Evolutionary conservation across 805 yeast genomes (phyloP).

Genomic region (Suhomyces pyralidae): DNA sequence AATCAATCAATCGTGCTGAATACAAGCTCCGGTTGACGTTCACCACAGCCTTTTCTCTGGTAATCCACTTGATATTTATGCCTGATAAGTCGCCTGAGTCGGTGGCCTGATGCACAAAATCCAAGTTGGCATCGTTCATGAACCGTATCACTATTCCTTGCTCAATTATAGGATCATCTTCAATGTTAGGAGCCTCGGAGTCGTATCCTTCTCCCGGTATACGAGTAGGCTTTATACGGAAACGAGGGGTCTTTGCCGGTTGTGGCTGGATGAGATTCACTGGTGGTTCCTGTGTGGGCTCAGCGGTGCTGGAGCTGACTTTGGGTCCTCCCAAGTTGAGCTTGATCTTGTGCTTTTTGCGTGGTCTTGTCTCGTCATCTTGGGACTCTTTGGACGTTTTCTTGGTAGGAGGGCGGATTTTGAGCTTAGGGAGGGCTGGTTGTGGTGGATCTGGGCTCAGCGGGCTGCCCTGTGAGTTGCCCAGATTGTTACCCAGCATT

Average conservation of each 20-base stretch:
- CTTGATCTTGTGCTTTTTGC: conserved; percentile 22
- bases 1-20: conserved; percentile 81
- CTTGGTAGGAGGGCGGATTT: conserved; percentile 18
- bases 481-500: conserved; percentile 7
- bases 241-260: conserved; percentile 33
- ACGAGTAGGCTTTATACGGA: conserved; percentile 57
- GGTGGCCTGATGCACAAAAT: conserved; percentile 69
- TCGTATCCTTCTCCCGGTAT: conserved; percentile 95
- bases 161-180: conserved; percentile 90
- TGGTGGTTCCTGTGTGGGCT: background rate
- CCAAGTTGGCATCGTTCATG: conserved; percentile 65
- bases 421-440: conserved; percentile 13
- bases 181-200: conserved; percentile 93
- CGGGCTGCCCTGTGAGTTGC: background rate
- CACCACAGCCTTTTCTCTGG: conserved; percentile 74
- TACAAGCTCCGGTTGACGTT: conserved; percentile 64
- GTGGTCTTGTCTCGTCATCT: conserved; percentile 7
- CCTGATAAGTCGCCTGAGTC: conserved; percentile 74
- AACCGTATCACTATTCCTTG: conserved; percentile 81
- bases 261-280: conserved; percentile 1
- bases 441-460: conserved; percentile 8
- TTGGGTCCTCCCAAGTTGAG: conserved; percentile 14
- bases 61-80: conserved; percentile 77
- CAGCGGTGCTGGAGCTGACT: background rate
- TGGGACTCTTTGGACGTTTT: background rate